A percentile compares a stretch with the other conserved stretches of the same genome.
Conservation (phyloP, 371 early-diverging fungal genomes). For the Lichtheimia corymbifera region DNA sequence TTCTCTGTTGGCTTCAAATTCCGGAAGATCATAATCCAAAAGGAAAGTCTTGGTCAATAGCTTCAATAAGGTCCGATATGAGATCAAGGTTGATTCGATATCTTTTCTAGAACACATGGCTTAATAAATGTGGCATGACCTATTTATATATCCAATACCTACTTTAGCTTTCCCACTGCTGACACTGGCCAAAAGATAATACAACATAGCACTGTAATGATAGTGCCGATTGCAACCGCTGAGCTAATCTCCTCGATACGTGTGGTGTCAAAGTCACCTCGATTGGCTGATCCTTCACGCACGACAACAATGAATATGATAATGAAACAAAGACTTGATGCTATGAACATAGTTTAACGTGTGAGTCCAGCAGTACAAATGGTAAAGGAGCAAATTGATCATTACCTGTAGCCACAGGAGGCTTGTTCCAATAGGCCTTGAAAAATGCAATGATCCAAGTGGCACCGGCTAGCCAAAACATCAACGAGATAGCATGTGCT, state of each 20-base stretch:
- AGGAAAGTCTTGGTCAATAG: conserved; percentile 69
- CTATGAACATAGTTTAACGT: conserved; percentile 22
- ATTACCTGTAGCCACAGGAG: conserved; percentile 62
- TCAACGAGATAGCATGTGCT: conserved; percentile 52
- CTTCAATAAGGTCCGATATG: conserved; percentile 57
- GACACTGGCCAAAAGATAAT: conserved; percentile 64
- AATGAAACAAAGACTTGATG: conserved; percentile 63
- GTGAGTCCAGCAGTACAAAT: neutral
- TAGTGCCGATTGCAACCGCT: conserved; percentile 56
- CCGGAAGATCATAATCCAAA: conserved; percentile 60
- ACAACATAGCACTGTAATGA: conserved; percentile 57
- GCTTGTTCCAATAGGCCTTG: conserved; percentile 66
- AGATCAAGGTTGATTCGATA: conserved; percentile 55
- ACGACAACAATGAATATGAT: conserved; percentile 56
- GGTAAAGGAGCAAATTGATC: neutral
- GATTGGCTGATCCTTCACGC: conserved; percentile 52
- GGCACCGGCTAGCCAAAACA: conserved; percentile 59
- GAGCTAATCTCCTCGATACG: conserved; percentile 59
- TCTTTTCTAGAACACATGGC: conserved; percentile 39
- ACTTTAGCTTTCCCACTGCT: conserved; percentile 60
- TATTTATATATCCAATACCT: conserved; percentile 6
- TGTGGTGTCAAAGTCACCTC: conserved; percentile 53
- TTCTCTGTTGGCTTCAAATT: conserved; percentile 50
- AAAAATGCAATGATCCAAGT: conserved; percentile 61
- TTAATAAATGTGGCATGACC: neutral